phyloP scores from a whole-genome alignment of 148 eudicot genomes.

The Euryodendron excelsum region DNA sequence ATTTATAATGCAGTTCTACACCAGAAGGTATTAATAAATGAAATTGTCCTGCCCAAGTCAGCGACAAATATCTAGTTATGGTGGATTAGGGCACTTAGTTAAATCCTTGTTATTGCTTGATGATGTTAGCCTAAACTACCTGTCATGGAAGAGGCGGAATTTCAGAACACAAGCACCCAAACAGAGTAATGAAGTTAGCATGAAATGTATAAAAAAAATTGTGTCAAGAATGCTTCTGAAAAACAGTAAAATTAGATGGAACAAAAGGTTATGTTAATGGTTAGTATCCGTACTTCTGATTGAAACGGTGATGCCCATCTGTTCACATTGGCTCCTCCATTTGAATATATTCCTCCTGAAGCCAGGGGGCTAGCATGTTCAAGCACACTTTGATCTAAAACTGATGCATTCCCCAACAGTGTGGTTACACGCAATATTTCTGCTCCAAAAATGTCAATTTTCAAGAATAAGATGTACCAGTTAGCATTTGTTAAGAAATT shows the following conservation, averaged over 20 bases:
- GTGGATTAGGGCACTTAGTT: constrained; percentile 21
- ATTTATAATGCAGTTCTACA: neutral
- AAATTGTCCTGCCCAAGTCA: neutral
- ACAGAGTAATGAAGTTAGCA: constrained; percentile 52
- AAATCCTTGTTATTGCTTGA: constrained; percentile 31
- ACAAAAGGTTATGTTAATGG: constrained; percentile 88
- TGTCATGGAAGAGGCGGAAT: constrained; percentile 47
- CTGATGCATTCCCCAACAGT: constrained; percentile 98
- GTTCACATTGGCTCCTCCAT: constrained; percentile 93
- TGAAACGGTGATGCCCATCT: constrained; percentile 94
- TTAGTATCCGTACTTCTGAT: constrained; percentile 99
- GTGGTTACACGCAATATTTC: constrained; percentile 99
- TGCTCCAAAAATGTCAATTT: constrained; percentile 97
- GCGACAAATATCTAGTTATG: constrained; percentile 17
- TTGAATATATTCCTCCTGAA: constrained; percentile 91
- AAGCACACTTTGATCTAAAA: constrained; percentile 98
- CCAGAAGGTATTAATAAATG: neutral
- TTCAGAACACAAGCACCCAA: constrained; percentile 31
- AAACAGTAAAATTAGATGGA: constrained; percentile 66
- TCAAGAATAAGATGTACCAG: constrained; percentile 95
- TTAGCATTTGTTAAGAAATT: constrained; percentile 74
- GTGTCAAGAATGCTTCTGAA: constrained; percentile 51
- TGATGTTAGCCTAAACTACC: constrained; percentile 73
- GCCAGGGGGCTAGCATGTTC: constrained; percentile 97
- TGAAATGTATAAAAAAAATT: constrained; percentile 35